Evolutionary conservation across 306 rosid species (phyloP), one percentile per base, ranked within the genome.

Genomic region (Elaeagnus macrophylla): DNA sequence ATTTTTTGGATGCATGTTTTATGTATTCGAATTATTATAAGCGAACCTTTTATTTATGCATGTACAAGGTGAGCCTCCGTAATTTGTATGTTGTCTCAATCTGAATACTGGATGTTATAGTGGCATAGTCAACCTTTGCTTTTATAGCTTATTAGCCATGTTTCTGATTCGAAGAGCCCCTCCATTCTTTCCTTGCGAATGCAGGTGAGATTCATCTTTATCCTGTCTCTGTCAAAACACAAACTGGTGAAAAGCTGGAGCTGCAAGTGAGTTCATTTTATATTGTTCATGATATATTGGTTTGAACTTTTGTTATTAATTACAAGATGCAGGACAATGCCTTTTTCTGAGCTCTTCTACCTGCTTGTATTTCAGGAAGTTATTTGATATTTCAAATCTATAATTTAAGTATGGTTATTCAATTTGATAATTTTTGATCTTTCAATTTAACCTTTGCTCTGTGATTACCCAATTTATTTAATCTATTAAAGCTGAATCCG

Each of bases 191-290:
- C 43, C 51, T n/a, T 62, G 73, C 16, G 66, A 39, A 39, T 78
- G 81, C 88, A 91, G 99, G 95, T 53, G 99, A 91, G 64, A 85
- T 93, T 67, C 95, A 84, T 60, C 95, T 93, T 59, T 93, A 75
- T 56, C 83, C 99, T 7, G 82, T 93, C 48, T 63, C 89, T 54
- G 96, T 84, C 71, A 93, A 93, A 82, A 75, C 88, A 55, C 99
- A 84, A 60, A 81, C 72, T 57, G 96, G 96, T 39, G 99, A 93
- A 72, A 93, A 84, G 75, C 94, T 87, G 59, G 99, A 93, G 67
- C 86, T 93, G 44, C 99, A 91, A 85, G 99, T 87, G 63, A 77
- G 88, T 72, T 59, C 56, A 53, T 25, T 25, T 25, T 25, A 25
- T 25, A 5, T 50, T 67, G 12, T 51, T 67, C 37, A 25, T 12